phyloP scores from a whole-genome alignment of 495 filamentous ascomycete species.

The Neurospora africana region DNA sequence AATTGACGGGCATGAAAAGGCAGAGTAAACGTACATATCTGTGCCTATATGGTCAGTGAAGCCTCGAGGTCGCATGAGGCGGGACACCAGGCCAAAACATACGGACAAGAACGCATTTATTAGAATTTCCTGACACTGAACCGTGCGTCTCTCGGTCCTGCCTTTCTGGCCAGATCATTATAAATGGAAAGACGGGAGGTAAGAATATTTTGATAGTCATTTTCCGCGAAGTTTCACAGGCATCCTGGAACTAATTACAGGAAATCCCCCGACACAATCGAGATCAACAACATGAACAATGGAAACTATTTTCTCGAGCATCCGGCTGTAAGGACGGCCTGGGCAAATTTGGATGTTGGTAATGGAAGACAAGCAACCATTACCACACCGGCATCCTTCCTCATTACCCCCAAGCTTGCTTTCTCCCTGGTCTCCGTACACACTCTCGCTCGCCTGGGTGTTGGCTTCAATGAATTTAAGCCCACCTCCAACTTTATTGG shows the following conservation, averaged over 20 bases:
- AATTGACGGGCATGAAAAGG: neutral
- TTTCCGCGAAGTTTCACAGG: neutral
- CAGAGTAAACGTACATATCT: neutral
- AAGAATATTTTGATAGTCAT: neutral
- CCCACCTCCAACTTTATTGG: neutral
- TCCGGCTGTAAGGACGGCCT: neutral
- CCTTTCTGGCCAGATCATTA: neutral
- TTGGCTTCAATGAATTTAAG: neutral
- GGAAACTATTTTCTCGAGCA: neutral
- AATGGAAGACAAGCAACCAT: neutral
- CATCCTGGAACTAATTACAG: neutral
- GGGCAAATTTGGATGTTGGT: neutral
- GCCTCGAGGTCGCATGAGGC: neutral
- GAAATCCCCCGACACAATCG: neutral
- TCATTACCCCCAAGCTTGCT: neutral
- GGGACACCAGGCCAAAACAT: neutral
- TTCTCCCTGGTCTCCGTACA: neutral
- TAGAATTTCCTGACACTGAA: neutral
- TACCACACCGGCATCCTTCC: neutral
- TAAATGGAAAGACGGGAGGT: neutral
- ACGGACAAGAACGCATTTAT: neutral
- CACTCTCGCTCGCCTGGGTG: neutral
- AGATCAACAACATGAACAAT: neutral
- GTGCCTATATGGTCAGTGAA: neutral
- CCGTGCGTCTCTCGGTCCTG: neutral